Percentiles rank a stretch among this genome's conserved stretches.
Evolutionary conservation across 2,329 filamentous ascomycete genomes (phyloP).

Genomic region (Aspergillus pseudoglaucus): DNA sequence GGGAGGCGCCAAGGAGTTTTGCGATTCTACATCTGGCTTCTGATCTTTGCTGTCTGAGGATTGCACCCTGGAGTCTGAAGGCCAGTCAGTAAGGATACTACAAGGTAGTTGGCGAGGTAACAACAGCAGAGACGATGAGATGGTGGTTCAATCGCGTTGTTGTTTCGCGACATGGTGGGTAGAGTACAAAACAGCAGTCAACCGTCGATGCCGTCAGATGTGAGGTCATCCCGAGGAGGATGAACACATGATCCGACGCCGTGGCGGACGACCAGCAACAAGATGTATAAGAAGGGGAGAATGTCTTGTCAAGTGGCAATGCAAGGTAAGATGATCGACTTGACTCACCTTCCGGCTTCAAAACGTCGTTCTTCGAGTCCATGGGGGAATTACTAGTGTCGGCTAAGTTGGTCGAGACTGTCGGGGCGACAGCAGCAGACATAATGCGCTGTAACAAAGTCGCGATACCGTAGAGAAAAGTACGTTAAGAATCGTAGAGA

Average conservation of each 20-base stretch:
- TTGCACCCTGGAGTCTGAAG: slow-evolving; percentile 25
- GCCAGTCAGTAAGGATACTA: slow-evolving; percentile 16
- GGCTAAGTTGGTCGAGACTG: slow-evolving; percentile 25
- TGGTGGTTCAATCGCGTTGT: slow-evolving; percentile 11
- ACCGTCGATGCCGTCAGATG: slow-evolving; percentile 30
- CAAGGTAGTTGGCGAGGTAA: slow-evolving; percentile 2
- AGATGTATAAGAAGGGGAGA: slow-evolving; percentile 10
- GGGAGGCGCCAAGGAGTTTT: slow-evolving; percentile 64
- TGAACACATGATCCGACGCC: slow-evolving; percentile 15
- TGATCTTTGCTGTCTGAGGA: slow-evolving; percentile 29
- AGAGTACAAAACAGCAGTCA: slow-evolving; percentile 16
- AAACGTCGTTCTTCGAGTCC: slow-evolving; percentile 31
- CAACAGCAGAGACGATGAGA: neutral
- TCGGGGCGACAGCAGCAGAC: slow-evolving; percentile 36
- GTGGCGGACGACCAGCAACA: slow-evolving; percentile 23
- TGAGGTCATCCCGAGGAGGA: slow-evolving; percentile 32
- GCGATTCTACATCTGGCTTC: slow-evolving; percentile 48
- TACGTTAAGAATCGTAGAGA: neutral
- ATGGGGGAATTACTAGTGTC: slow-evolving; percentile 34
- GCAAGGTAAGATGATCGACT: slow-evolving; percentile 8
- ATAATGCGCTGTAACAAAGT: slow-evolving; percentile 17
- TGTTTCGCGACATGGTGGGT: slow-evolving; percentile 2
- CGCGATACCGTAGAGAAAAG: neutral
- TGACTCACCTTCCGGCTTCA: slow-evolving; percentile 37
- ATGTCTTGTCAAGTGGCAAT: slow-evolving; percentile 3